Base-by-base conservation (phyloP, 2,329 filamentous ascomycete species). In the Akanthomyces dipterigenus region DNA sequence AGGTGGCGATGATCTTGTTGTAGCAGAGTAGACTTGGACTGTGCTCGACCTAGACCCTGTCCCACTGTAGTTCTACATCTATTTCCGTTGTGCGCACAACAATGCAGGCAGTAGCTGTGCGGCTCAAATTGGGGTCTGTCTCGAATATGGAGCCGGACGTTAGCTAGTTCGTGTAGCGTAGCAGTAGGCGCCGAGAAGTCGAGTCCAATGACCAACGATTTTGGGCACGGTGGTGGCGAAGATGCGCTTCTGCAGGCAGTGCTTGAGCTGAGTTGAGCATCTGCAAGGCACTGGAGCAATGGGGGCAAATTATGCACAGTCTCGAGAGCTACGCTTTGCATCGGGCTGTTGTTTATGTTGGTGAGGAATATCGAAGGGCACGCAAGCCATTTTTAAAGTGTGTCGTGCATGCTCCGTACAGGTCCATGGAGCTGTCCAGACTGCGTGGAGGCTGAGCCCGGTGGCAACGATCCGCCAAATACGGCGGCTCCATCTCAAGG, bases 81-180 rank as follows among this genome's bases (percentile, higher is more conserved):
- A 53, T 54, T 61, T 54, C 48, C 26, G 48, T 38, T 43, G n/a
- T 9, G 56, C 34, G n/a, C 26, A 20, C 31, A 46, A 40, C 43
- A 63, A 48, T 31, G 55, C 26, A 22, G 56, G 54, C 42, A 56
- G 42, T 58, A 34, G 45, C 45, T 49, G 45, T 58, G 55, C 55
- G 45, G 55, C 45, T 58, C 24, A 49, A 36, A 49, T 58, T 34
- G 55, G 50, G 55, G 31, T 34, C 45, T 58, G 31, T 34, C 45
- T 58, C 22, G 31, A 50, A 40, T 49, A 48, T 28, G 55, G 55
- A 57, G 20, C 28, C 43, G 28, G 20, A n/a, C 36, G 36, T 1
- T 34, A 34, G 11, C 36, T 38, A 38, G 36, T 38, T 38, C 28
- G 40, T 7, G 31, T 18, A 57, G 43, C 26, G 54, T 56, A 48